Base-by-base conservation (phyloP, 805 yeast species). In the Phaffomyces antillensis region DNA sequence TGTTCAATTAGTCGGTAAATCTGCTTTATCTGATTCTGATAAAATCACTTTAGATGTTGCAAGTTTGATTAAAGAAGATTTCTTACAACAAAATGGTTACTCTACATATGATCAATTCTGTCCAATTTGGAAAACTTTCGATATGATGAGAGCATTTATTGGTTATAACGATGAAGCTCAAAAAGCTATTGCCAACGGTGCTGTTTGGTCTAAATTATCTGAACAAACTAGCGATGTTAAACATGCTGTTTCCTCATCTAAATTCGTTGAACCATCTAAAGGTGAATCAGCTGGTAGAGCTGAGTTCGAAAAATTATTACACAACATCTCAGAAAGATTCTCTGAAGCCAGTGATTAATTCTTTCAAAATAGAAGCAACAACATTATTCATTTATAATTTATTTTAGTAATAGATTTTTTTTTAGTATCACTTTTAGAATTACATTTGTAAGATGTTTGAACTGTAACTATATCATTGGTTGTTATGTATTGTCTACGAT, bases 41-140 rank as follows among this genome's bases (percentile, higher is more conserved):
- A 93, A 93, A 75, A 93, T 93, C 67, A 86, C 96, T 24, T 76
- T 93, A 63, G 99, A 93, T 64, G 96, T 91, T 46, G 81, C 98
- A 24, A 74, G 76, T 26, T 77, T 93, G 65, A 83, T 93, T 68
- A 93, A 93, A 70, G 99, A 93, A 68, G 99, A 93, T 70, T 93
- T 93, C 82, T 76, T 93, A 66, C 99, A 93, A 73, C 99, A 93
- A 75, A 93, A 93, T 71, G 99, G 99, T 72, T 93, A 93, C 73
- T 93, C 99, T 39, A 73, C 96, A 37, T 93, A 93, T 65, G 99
- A 93, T 70, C 96, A 96, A 34, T 93, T 89, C 85, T 93, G 99
- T 72, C 99, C 99, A 54, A 86, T 93, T 62, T 93, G 99, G 99
- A 93, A 93, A 76, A 93, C 99, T 39, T 84, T 79, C 58, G 93